Evolutionary conservation across 805 yeast species (phyloP).

Genomic region (Pichia heedii): DNA sequence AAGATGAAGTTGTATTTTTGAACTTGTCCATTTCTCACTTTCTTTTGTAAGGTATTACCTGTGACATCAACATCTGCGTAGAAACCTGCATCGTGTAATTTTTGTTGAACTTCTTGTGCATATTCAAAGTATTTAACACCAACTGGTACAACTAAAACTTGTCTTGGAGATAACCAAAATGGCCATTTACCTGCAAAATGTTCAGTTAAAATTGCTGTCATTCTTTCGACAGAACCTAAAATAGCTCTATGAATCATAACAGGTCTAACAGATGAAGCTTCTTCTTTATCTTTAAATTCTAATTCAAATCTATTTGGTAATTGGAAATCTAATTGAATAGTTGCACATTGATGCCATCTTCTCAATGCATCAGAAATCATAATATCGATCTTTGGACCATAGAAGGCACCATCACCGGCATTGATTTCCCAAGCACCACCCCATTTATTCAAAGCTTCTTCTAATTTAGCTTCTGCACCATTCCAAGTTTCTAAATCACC

Average conservation of each 20-base stretch:
- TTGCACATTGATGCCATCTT: constrained; percentile 99
- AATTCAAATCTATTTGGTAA: constrained; percentile 89
- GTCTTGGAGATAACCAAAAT: constrained; percentile 99
- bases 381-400: constrained; percentile 94
- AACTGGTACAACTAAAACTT: constrained; percentile 91
- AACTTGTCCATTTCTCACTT: constrained; percentile 94
- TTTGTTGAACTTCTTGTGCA: constrained; percentile 72
- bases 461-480: constrained; percentile 78
- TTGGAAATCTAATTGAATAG: constrained; percentile 98
- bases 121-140: constrained; percentile 89
- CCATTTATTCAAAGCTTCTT: constrained; percentile 72
- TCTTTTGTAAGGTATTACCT: constrained; percentile 96
- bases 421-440: constrained; percentile 91
- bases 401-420: constrained; percentile 96
- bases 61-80: constrained; percentile 88
- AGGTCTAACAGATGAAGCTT: constrained; percentile 65
- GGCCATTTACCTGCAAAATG: constrained; percentile 99
- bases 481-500: constrained; percentile 96
- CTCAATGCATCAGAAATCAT: constrained; percentile 88
- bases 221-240: constrained; percentile 96
- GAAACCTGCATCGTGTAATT: constrained; percentile 64
- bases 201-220: constrained; percentile 97
- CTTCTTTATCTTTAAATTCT: constrained; percentile 70
- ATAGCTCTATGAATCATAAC: constrained; percentile 99
- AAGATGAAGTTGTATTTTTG: constrained; percentile 92